A percentile compares a stretch with the other conserved stretches of the same genome.
Evolutionary conservation across 2,329 filamentous ascomycete species (phyloP).

Genomic region (Fusarium xyrophilum): DNA sequence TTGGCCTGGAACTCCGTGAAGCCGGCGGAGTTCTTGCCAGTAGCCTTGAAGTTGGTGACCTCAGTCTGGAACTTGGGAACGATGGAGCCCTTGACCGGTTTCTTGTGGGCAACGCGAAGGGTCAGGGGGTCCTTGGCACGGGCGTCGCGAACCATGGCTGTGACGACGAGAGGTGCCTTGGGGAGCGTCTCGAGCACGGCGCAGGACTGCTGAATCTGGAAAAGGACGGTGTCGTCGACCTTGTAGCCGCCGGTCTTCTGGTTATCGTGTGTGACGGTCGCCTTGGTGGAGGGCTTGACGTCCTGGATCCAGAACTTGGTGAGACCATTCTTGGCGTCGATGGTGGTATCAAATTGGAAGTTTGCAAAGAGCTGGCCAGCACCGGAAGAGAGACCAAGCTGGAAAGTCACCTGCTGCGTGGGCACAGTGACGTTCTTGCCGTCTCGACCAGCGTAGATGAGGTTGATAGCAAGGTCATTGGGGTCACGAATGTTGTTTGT

Average conservation of each 20-base stretch:
- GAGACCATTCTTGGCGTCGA: constrained; percentile 40
- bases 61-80: constrained; percentile 13
- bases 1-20: constrained; percentile 12
- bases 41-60: constrained; percentile 14
- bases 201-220: constrained; percentile 41
- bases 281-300: constrained; percentile 33
- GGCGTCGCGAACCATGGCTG: constrained; percentile 9
- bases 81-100: not conserved
- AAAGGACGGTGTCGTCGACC: constrained; percentile 40
- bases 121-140: constrained; percentile 11
- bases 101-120: not conserved
- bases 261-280: constrained; percentile 37
- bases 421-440: constrained; percentile 12
- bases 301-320: constrained; percentile 44
- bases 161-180: not conserved
- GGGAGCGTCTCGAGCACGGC: not conserved
- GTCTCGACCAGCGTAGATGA: constrained; percentile 22
- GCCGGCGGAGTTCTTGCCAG: constrained; percentile 18
- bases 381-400: constrained; percentile 32
- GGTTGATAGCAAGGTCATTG: constrained; percentile 34
- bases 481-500: constrained; percentile 26
- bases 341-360: constrained; percentile 41
- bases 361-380: constrained; percentile 41
- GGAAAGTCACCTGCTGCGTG: not conserved
- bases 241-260: constrained; percentile 39